Base-by-base conservation (phyloP, 2,329 filamentous ascomycete genomes). In the Monilinia laxa region DNA sequence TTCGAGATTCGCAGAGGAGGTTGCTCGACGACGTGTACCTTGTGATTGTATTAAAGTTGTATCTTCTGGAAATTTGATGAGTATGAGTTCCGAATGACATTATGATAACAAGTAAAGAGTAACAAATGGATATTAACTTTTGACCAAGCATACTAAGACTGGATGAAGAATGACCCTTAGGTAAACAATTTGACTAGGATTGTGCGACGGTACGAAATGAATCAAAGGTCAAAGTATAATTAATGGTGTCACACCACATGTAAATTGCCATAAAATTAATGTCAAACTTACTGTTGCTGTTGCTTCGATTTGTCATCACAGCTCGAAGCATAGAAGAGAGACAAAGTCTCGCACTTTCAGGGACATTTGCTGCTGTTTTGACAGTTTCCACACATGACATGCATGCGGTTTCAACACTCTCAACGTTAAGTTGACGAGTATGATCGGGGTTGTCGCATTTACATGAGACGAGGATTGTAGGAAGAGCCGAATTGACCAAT, bases 371-470 rank as follows among this genome's bases (percentile, higher is more conserved):
- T 7, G 92, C 92, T 38, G 90, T 89, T 75, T 90, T 89, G 76
- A 92, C 90, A 64, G 89, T 87, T 69, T 87, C 86, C 69, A 94
- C 84, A 72, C 87, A 90, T 20, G 89, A 84, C 68, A 89, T 84
- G 72, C 90, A 91, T 70, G 85, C 81, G 59, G 84, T 79, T 74
- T 91, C 88, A 67, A 95, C 83, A 65, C 81, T 84, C 38, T 87
- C 82, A 18, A 89, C 85, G 74, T 94, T 87, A 66, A 96, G 83
- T 75, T 92, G 85, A 74, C 90, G 88, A 68, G 87, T 81, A 67
- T 85, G 84, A 69, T 89, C 85, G 58, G 89, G 87, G 62, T 87
- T 85, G 77, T 97, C 94, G 81, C 92, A 96, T 82, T 97, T 97
- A 77, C 89, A 94, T 65, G 92, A 92, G 62, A 96, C 91, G 53